A percentile compares a stretch with the other conserved stretches of the same genome.
These are phyloP conservation scores for Trichoderma afroharzianum DNA, from an alignment of 2,329 filamentous ascomycete species.

Conservation along the genomic window DNA sequence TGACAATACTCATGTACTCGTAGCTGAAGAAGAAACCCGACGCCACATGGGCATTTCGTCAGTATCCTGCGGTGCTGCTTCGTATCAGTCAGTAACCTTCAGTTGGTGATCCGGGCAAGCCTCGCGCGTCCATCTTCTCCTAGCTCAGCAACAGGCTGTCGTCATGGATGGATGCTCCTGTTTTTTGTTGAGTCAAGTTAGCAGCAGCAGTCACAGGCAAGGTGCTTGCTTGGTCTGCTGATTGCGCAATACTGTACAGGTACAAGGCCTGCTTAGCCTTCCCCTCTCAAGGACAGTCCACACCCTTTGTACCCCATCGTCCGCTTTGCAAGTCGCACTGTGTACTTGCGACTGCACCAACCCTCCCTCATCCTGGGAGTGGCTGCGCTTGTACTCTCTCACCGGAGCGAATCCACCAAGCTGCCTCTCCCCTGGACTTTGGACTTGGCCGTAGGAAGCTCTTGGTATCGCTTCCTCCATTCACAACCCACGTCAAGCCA, in stretches of 20 bases:
- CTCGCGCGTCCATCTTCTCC: conserved; percentile 6
- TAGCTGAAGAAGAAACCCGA: neutral
- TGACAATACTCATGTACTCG: neutral
- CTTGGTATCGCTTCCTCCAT: conserved; percentile 8
- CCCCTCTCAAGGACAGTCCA: conserved; percentile 37
- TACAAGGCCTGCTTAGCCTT: conserved; percentile 32
- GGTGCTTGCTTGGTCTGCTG: neutral
- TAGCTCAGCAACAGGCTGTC: conserved; percentile 4
- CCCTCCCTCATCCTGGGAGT: conserved; percentile 4
- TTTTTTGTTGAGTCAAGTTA: neutral
- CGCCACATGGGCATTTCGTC: neutral
- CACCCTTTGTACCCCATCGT: conserved; percentile 30
- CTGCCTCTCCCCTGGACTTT: conserved; percentile 6
- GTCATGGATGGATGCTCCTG: conserved; percentile 4
- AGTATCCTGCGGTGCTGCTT: neutral
- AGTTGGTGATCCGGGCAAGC: neutral
- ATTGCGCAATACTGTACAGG: conserved; percentile 38
- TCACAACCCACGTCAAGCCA: conserved; percentile 3
- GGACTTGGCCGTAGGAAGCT: neutral
- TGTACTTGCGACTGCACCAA: conserved; percentile 29
- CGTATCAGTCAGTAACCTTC: neutral
- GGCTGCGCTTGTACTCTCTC: conserved; percentile 9
- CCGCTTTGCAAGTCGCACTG: conserved; percentile 29
- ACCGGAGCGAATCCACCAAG: conserved; percentile 2
- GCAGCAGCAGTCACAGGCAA: neutral